Base-by-base conservation (phyloP, 257 asterid species). In the Knoxia roxburghii region DNA sequence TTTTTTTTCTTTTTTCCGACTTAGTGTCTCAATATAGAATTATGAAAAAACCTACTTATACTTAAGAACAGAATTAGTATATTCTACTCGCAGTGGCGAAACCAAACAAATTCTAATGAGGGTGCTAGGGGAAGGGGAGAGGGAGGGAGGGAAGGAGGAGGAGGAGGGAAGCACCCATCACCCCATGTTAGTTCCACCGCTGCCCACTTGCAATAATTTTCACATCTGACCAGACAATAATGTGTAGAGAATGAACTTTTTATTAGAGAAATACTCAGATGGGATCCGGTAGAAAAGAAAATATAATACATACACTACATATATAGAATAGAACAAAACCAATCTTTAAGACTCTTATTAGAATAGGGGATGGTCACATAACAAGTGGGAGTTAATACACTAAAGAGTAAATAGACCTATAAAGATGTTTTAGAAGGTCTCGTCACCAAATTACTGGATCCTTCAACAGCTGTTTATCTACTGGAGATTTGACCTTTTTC, bases 401-500 rank as follows among this genome's bases (percentile, higher is more conserved):
- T 40, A 52, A 64, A 48, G 1, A 64, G 26, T 49, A 6, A 40
- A 27, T 40, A 53, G 30, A 21, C 46, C 72, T 1, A 46, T 40
- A 68, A 52, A 62, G 37, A 52, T 20, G 33, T 26, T 10, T 26
- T 55, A 17, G 9, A 3, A 55, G 17, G 63, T 52, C 59, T 12
- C 30, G 33, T 20, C 51, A 52, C 49, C 29, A 18, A 3, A 39
- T 53, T n/a, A 23, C 27, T 15, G 10, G 32, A 14, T 49, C 40
- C 56, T 56, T 48, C 61, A 70, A 61, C 52, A 20, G 48, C 55
- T 68, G 70, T 29, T 10, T 52, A 52, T 33, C 49, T 20, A 54
- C 50, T 45, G 13, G 63, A 43, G 32, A 78, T 57, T 64, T 43
- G 37, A 40, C 60, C 50, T 68, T 48, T 45, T 68, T 49, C 18